Conservation (phyloP, 2,329 filamentous ascomycete genomes). For the Falciphora oryzae region DNA sequence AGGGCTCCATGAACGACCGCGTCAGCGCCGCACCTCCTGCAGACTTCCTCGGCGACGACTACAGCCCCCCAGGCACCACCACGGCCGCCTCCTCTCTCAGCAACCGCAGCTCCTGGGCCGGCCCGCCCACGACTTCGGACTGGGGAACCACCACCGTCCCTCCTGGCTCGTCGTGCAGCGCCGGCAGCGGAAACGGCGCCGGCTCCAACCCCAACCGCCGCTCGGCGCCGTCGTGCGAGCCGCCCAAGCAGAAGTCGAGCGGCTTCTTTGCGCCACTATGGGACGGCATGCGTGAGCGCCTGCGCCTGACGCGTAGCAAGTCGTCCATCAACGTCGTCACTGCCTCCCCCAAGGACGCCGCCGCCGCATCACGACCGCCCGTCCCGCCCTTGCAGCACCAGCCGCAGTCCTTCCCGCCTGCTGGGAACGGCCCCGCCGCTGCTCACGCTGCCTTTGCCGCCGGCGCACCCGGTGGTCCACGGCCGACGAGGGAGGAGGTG, state of each 20-base stretch:
- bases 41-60: slow-evolving; percentile 46
- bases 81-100: not conserved
- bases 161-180: slow-evolving; percentile 12
- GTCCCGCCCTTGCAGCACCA: not conserved
- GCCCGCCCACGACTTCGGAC: slow-evolving; percentile 4
- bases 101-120: not conserved
- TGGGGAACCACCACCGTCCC: not conserved
- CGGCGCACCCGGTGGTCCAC: slow-evolving; percentile 14
- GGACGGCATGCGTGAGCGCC: slow-evolving; percentile 26
- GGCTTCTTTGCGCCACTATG: slow-evolving; percentile 27
- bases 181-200: slow-evolving; percentile 7
- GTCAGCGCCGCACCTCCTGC: slow-evolving; percentile 64
- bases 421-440: too few species aligned
- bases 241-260: slow-evolving; percentile 11
- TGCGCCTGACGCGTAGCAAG: slow-evolving; percentile 20
- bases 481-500: slow-evolving; percentile 43
- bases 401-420: not conserved
- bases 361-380: slow-evolving; percentile 1
- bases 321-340: slow-evolving; percentile 18
- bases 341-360: not conserved
- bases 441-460: not conserved
- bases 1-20: slow-evolving; percentile 84
- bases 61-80: slow-evolving; percentile 15
- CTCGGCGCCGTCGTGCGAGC: slow-evolving; percentile 7
- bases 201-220: slow-evolving; percentile 12